Evolutionary conservation across 371 early-diverging fungal genomes (phyloP), one percentile per base, ranked within the genome.

Genomic region (Apophysomyces variabilis): DNA sequence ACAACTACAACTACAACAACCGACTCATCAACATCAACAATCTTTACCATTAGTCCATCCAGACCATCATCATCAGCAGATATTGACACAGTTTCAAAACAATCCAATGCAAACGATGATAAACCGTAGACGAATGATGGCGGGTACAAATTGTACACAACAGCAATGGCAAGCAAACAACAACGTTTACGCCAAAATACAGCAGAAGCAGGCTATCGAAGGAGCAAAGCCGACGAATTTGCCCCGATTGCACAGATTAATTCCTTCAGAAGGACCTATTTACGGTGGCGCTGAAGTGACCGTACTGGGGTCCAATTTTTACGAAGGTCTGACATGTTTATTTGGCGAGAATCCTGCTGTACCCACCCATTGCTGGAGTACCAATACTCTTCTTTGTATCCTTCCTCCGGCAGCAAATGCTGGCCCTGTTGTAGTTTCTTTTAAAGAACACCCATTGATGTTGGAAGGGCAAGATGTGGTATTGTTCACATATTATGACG

Each of bases 241-340:
- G 14, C 85, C 85, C 3, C 67, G 69, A 7, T 61, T 89, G 3
- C 80, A 83, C 50, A 86, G 87, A 45, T 57, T 90, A 45, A 80
- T 84, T 46, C 92, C 92, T 3, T 75, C 83, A 1, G 88, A 89
- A 66, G 93, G 93, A 1, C 92, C 93, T 5, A 73, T 90, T 44
- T 86, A 84, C 61, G 92, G 93, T 43, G 92, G 93, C 14, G 73
- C 87, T 6, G 90, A 88, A 61, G 83, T 92, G 6, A 90, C 91
- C 14, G 80, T 93, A 12, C 68, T 89, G 1, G 93, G 93, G 1
- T 79, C 80, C 3, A 87, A 88, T 36, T 89, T 91, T 73, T 84
- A 87, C 57, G 78, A 80, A 43, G 89, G 87, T 16, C 68, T 92
- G 5, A 88, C 87, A 3, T 90, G 90, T 62, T 64, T 86, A 47